Conservation (phyloP, 225 moss, liverwort and hornwort genomes). For the Sphagnum contortum region DNA sequence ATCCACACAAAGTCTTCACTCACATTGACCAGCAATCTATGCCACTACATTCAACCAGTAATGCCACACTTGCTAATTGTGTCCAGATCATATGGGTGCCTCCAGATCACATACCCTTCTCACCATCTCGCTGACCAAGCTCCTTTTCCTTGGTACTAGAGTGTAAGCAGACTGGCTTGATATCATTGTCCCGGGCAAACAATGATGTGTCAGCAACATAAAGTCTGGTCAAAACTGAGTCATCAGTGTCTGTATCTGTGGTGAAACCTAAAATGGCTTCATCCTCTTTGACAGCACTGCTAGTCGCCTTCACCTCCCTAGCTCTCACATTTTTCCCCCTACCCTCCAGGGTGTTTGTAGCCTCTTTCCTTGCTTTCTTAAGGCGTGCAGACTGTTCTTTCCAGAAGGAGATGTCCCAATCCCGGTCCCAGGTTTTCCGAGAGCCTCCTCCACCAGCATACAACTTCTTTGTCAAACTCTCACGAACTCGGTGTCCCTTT, state of each 20-base stretch:
- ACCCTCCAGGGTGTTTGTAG: slow-evolving; percentile 34
- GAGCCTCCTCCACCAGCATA: slow-evolving; percentile 82
- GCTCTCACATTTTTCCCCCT: slow-evolving; percentile 13
- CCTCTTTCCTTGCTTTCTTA: slow-evolving; percentile 58
- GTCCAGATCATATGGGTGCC: too few relatives aligned
- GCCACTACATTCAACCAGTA: not conserved
- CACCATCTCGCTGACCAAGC: not conserved
- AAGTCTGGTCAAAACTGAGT: slow-evolving; percentile 69
- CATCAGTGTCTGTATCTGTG: slow-evolving; percentile 30
- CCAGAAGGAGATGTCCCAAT: slow-evolving; percentile 99
- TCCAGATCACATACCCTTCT: slow-evolving; percentile 20
- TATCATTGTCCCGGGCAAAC: slow-evolving; percentile 73
- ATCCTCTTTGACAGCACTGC: slow-evolving; percentile 15
- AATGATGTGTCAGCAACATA: slow-evolving; percentile 92
- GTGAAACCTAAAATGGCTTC: slow-evolving; percentile 18
- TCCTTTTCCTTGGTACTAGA: slow-evolving; percentile 27
- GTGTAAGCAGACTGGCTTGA: slow-evolving; percentile 54
- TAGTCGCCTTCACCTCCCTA: slow-evolving; percentile 2
- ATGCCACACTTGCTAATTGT: not conserved
- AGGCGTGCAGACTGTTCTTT: slow-evolving; percentile 65
- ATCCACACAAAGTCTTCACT: too few relatives aligned
- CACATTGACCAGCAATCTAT: too few relatives aligned
- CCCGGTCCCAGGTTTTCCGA: slow-evolving; percentile 83
- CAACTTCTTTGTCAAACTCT: slow-evolving; percentile 77
- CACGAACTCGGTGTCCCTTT: slow-evolving; percentile 60